Conservation (phyloP, 1,284 basidiomycete genomes). For the Fomitopsis pinicola region DNA sequence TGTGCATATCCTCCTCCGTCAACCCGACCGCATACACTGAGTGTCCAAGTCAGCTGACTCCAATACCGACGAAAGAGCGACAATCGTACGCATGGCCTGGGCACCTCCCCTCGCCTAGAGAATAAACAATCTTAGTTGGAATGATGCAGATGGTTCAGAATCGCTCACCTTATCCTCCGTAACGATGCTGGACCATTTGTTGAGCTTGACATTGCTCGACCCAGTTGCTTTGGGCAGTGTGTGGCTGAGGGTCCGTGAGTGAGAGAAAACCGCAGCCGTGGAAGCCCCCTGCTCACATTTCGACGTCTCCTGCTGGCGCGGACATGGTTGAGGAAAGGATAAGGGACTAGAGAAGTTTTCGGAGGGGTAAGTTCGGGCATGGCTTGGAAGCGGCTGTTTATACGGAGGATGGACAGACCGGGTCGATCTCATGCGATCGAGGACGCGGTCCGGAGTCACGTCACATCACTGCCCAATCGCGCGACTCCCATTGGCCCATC, state of each 20-base stretch:
- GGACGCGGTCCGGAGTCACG: slow-evolving; percentile 1
- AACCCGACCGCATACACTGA: slow-evolving; percentile 75
- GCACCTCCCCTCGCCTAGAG: slow-evolving; percentile 65
- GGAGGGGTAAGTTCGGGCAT: background rate
- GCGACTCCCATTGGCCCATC: slow-evolving; percentile 3
- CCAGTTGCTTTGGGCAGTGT: slow-evolving; percentile 35
- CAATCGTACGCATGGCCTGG: slow-evolving; percentile 73
- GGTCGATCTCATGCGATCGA: slow-evolving; percentile 6
- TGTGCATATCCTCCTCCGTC: slow-evolving; percentile 76
- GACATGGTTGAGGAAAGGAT: slow-evolving; percentile 14
- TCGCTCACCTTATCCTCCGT: slow-evolving; percentile 64
- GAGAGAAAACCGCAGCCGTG: background rate
- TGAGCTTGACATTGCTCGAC: slow-evolving; percentile 45
- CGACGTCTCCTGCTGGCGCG: slow-evolving; percentile 35
- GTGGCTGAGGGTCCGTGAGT: slow-evolving; percentile 30
- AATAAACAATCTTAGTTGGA: background rate
- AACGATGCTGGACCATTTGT: slow-evolving; percentile 64
- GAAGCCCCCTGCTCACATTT: slow-evolving; percentile 42
- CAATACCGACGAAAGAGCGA: background rate
- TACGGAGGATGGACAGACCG: slow-evolving; percentile 1
- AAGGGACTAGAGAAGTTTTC: background rate
- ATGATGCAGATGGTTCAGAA: background rate
- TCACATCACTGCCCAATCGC: slow-evolving; percentile 11
- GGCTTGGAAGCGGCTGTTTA: background rate
- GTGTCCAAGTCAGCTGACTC: slow-evolving; percentile 4